Evolutionary conservation across 2,329 filamentous ascomycete genomes (phyloP), one percentile per base, ranked within the genome.

Genomic region (Incumbomyces lentus): DNA sequence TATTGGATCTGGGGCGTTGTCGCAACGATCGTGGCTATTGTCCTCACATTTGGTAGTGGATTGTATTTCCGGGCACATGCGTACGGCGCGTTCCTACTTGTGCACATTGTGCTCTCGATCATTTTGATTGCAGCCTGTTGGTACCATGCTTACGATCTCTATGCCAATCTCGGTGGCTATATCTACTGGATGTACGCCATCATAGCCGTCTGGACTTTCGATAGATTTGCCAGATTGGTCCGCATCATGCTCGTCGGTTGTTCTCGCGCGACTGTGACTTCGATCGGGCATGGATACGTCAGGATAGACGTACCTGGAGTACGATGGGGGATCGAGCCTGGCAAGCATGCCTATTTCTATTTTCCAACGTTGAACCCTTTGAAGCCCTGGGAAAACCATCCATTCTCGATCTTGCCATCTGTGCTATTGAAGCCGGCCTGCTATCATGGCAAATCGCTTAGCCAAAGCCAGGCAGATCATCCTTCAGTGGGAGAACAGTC

Each of bases 321-420:
- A 6, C 22, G 22, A 4, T 26, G 22, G 22, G 22, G 5, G 22
- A n/a, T n/a, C n/a, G 17, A 4, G 7, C 12, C 30, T 0, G 64
- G 62, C 1, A 55, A 62, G 2, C 65, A 71, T 42, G 67, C 60
- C 0, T 76, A 73, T 48, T 58, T 68, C 0, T 74, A 73, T 54
- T 75, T 78, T 52, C 73, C 74, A 0, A 68, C 66, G 0, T 53
- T 74, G 1, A 65, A 46, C n/a, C 22, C 22, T 4, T 53, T 58
- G 50, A 59, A 63, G 8, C 54, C 60, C 0, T 77, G 73, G 73
- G 72, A 76, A 54, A 76, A 72, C 38, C 75, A 78, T 53, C 74
- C 74, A 0, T 77, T 78, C 53, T 74, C 70, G 1, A 55, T 8
- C 22, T 5, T 26, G 5, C 22, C 22, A 8, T 5, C 22, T 8